Evolutionary conservation across 768 basidiomycete genomes (phyloP).

Genomic region (Phylloporus sp.): DNA sequence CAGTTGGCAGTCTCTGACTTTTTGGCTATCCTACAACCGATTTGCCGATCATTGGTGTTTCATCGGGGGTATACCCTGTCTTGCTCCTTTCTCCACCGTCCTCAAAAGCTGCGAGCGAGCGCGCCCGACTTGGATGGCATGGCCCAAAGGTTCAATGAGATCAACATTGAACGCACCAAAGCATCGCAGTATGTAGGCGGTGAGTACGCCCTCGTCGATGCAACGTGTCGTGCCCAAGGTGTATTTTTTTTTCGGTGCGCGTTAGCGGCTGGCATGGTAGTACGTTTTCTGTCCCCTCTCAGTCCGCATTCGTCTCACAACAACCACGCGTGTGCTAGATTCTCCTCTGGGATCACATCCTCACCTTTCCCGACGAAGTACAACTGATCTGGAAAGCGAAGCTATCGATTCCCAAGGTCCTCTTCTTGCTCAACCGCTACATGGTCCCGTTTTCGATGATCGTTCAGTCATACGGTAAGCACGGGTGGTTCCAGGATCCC

Average conservation of each 20-base stretch:
- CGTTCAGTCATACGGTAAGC: conserved; percentile 28
- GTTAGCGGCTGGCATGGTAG: conserved; percentile 24
- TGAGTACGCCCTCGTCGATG: conserved; percentile 4
- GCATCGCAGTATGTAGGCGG: conserved; percentile 25
- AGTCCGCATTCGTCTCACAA: neutral
- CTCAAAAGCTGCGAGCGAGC: neutral
- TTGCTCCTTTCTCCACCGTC: neutral
- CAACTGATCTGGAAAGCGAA: conserved; percentile 29
- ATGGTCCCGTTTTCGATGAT: conserved; percentile 29
- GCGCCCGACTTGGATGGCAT: conserved; percentile 9
- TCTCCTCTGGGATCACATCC: conserved; percentile 32
- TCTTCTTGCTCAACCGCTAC: conserved; percentile 35
- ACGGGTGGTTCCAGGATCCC: neutral
- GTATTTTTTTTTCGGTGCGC: too few species aligned
- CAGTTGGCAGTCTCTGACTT: conserved; percentile 1
- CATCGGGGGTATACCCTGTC: neutral
- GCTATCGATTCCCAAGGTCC: conserved; percentile 25
- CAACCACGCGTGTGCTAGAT: conserved; percentile 14
- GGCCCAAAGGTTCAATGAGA: neutral
- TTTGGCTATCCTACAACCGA: neutral
- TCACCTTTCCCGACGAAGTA: conserved; percentile 33
- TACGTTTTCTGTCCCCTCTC: conserved; percentile 4
- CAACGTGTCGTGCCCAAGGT: conserved; percentile 1
- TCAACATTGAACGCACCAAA: conserved; percentile 5
- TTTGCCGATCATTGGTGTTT: neutral